Evolutionary conservation across 805 yeast genomes (phyloP).

Genomic region (Kuraishia molischiana): DNA sequence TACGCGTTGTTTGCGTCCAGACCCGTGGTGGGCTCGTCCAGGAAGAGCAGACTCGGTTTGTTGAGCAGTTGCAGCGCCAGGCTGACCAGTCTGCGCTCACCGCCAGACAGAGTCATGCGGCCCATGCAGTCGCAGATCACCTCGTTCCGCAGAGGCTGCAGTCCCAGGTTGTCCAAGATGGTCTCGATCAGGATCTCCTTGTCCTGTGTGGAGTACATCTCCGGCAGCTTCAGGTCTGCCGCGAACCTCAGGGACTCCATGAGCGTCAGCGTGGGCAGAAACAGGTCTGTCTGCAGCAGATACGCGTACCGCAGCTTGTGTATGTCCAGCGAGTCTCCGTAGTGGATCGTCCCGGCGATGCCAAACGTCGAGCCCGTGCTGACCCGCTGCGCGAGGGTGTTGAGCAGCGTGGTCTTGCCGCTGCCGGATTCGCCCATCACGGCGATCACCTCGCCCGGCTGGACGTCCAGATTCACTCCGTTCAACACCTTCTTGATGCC

Average conservation of each 20-base stretch:
- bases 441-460: constrained; percentile 54
- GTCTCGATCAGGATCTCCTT: constrained; percentile 38
- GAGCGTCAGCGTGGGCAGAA: constrained; percentile 57
- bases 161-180: constrained; percentile 45
- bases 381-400: constrained; percentile 44
- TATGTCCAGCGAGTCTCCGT: constrained; percentile 11
- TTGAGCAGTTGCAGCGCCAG: constrained; percentile 61
- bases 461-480: constrained; percentile 47
- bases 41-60: constrained; percentile 55
- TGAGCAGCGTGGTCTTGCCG: constrained; percentile 67
- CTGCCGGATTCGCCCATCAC: constrained; percentile 74
- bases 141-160: constrained; percentile 43
- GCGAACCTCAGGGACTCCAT: constrained; percentile 53
- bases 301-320: constrained; percentile 32
- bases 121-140: constrained; percentile 35
- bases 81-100: constrained; percentile 63
- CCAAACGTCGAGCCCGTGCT: constrained; percentile 25
- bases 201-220: constrained; percentile 25
- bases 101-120: constrained; percentile 56
- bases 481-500: constrained; percentile 22
- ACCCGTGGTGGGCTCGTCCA: constrained; percentile 80
- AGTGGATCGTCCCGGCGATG: constrained; percentile 33
- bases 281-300: constrained; percentile 55
- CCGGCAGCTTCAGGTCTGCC: constrained; percentile 51
- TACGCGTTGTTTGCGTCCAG: constrained; percentile 63